Evolutionary conservation across 371 early-diverging fungal genomes (phyloP).

Genomic region (Saksenaea oblongispora): DNA sequence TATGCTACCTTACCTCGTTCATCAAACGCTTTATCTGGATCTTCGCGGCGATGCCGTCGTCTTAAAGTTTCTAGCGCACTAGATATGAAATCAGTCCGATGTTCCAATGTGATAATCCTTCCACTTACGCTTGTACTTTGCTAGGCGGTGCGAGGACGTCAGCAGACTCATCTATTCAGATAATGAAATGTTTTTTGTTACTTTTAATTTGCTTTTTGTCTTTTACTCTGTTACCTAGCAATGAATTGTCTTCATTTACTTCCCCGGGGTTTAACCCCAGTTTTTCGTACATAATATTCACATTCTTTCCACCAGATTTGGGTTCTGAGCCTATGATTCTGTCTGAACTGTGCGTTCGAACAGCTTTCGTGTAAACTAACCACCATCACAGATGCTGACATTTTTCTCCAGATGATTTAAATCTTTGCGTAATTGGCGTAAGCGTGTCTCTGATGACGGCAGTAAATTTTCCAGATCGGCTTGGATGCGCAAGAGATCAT

Average conservation of each 20-base stretch:
- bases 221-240: slow-evolving; percentile 13
- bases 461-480: slow-evolving; percentile 40
- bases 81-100: neutral
- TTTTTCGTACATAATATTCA: slow-evolving; percentile 27
- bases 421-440: slow-evolving; percentile 31
- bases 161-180: slow-evolving; percentile 2
- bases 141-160: slow-evolving; percentile 5
- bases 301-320: slow-evolving; percentile 23
- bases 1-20: neutral
- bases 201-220: neutral
- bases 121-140: slow-evolving; percentile 41
- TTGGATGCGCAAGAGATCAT: slow-evolving; percentile 39
- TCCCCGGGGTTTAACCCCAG: slow-evolving; percentile 36
- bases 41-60: slow-evolving; percentile 5
- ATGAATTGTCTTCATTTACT: neutral
- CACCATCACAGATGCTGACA: slow-evolving; percentile 19
- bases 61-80: slow-evolving; percentile 24
- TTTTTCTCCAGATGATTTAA: slow-evolving; percentile 25
- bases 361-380: slow-evolving; percentile 4
- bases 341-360: neutral
- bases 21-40: slow-evolving; percentile 6
- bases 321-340: neutral
- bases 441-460: slow-evolving; percentile 32
- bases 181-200: neutral
- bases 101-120: neutral